These are phyloP conservation scores for Luffa aegyptiaca DNA, from an alignment of 306 rosid genomes.

Conservation along the genomic window DNA sequence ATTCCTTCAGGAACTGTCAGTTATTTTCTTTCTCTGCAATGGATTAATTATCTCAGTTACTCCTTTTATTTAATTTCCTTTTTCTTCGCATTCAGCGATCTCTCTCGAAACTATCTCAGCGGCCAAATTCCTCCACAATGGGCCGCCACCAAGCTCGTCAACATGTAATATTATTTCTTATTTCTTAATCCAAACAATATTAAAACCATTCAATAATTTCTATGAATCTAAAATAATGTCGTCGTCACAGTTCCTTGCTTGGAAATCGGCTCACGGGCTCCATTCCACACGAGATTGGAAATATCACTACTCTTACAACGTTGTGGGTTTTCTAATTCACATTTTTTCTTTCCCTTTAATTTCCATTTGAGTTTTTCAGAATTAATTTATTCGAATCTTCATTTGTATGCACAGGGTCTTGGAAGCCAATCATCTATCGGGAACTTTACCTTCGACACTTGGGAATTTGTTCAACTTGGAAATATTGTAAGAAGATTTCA, in stretches of 20 bases:
- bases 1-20: constrained; percentile 44
- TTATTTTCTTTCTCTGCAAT: background rate
- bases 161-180: no score
- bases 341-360: background rate
- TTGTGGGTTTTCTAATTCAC: constrained; percentile 33
- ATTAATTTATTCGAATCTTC: no score
- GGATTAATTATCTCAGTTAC: background rate
- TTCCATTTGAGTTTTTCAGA: background rate
- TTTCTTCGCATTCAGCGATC: constrained; percentile 14
- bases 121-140: constrained; percentile 24
- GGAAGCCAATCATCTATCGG: constrained; percentile 53
- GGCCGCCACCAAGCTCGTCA: constrained; percentile 11
- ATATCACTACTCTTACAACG: constrained; percentile 41
- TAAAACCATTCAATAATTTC: no score
- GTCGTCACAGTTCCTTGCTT: constrained; percentile 32
- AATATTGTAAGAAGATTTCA: constrained; percentile 34
- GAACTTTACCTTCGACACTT: constrained; percentile 43
- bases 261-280: constrained; percentile 55
- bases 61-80: background rate
- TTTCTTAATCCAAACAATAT: no score
- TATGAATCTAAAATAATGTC: background rate
- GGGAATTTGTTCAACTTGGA: constrained; percentile 35
- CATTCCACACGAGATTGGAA: constrained; percentile 52
- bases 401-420: constrained; percentile 25
- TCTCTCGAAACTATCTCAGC: constrained; percentile 18